Evolutionary conservation across 805 yeast genomes (phyloP), one percentile per base, ranked within the genome.

Genomic region (Sugiyamaella mastotermitis): DNA sequence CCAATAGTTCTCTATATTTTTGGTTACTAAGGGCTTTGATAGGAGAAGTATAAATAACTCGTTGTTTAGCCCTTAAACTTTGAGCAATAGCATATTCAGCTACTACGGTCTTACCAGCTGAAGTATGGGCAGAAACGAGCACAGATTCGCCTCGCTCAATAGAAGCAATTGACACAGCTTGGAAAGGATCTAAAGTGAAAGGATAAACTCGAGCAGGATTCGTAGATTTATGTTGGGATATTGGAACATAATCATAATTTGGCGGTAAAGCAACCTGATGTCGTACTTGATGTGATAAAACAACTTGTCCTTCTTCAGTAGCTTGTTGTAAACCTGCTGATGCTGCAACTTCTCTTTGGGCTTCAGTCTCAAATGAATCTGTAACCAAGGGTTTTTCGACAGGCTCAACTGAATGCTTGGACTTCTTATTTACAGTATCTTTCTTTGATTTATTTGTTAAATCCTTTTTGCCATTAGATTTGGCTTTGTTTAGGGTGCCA

Each of bases 241-340:
- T 86, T 11, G 97, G 97, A 10, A 68, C 68, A 56, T 92, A 90
- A 37, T 88, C 82, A 56, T 80, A 92, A 43, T 82, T 82, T 3
- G 95, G 94, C 1, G 98, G 98, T 17, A 90, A 72, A 1, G 97
- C 97, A 8, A 90, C 98, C 62, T 90, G 97, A 65, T 90, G 98
- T 60, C 97, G 81, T 40, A 90, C 96, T 62, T 86, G 96, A 66
- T 90, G 98, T 42, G 78, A 78, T 47, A 87, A 67, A 57, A 82
- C 80, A 42, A 87, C 79, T 38, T 68, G 68, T 3, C 58, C 59
- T 13, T 58, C 65, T 16, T 64, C 60, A 0, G 68, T 55, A 15
- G 62, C 52, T 11, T 67, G 68, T 51, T 78, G 56, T 24, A 86
- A 65, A 4, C 94, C 94, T 22, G 73, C 73, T 0, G 94, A 82